Base-by-base conservation (phyloP, 257 asterid genomes). In the Coffea eugenioides region DNA sequence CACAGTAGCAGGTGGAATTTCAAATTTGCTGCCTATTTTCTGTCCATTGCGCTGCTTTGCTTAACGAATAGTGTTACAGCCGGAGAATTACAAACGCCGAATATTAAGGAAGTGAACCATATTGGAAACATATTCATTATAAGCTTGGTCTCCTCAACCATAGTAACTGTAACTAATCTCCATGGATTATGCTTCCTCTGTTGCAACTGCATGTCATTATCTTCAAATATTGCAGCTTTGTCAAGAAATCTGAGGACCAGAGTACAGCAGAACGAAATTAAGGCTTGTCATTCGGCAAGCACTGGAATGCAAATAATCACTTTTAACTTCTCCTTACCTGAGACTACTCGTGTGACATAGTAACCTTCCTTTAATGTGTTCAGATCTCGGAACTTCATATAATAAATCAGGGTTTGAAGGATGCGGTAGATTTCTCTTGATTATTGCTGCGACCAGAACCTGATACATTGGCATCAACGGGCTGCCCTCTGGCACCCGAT, bases 131-230 rank as follows among this genome's bases (percentile, higher is more conserved):
- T 82, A 89, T 89, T 92, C 75, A 89, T 57, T 10, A 93, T 64
- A 1, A 90, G 94, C 79, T 93, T 92, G 59, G 90, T 48, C 71
- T 93, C 98, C 72, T 92, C 98, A 23, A 93, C 94, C 74, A 83
- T 74, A 43, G 98, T 92, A 2, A 92, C 91, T 0, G 95, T 90
- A 67, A 92, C 80, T 1, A 88, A 76, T 75, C 88, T 82, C 98
- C 94, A 86, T n/a, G 95, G 88, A 34, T 82, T 82, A 36, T 52
- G 84, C 9, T 80, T 74, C 74, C 46, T 81, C 68, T 80, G 20
- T 5, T 82, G 46, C 27, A 2, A 76, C 46, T 72, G 78, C 6
- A 59, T 61, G 36, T 82, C 90, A 27, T 62, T 8, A 21, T 3
- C 39, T 81, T 88, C 89, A 0, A 92, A 71, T 10, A 92, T 92